Base-by-base conservation (phyloP, 2,329 filamentous ascomycete genomes). In the Septoria petroselini region DNA sequence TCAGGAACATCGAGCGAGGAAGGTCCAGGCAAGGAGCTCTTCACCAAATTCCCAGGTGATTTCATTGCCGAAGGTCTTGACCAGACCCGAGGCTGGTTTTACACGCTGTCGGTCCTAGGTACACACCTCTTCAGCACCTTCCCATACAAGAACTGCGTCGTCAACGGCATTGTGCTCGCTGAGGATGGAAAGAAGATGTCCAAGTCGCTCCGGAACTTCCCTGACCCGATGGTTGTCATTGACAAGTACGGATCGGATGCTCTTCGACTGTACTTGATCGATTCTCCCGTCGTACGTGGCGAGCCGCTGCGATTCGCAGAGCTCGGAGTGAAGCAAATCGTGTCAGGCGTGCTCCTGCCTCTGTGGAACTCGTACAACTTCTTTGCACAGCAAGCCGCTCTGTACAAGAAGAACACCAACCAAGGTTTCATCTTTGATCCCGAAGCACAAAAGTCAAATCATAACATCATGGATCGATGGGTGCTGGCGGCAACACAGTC, bases 131-230 rank as follows among this genome's bases (percentile, higher is more conserved):
- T 93, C 62, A 86, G 86, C 35, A 80, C 82, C 29, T 82, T 90
- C 2, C 90, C 91, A 0, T 96, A 95, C 77, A 84, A 93, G 72
- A 96, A 95, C 68, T 94, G 89, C 62, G 88, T 96, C n/a, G 90
- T 95, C 55, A 96, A 95, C 65, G 91, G 91, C 41, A 93, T 95
- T 55, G 90, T 96, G 3, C 78, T 96, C 33, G 91, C 91, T 1
- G 90, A 95, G 67, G 89, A 95, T 64, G 91, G 91, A 48, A 96
- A 95, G 77, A 97, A 97, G 77, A 97, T 97, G 91, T 95, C 90
- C 5, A 97, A 97, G 73, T 83, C 91, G 46, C 76, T 95, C 50
- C 94, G 96, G 75, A 97, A 97, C 71, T 97, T 95, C 69, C 91
- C 91, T 0, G 90, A 95, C 63, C 91, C 91, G 8, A 76, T 75